phyloP scores from a whole-genome alignment of 495 filamentous ascomycete genomes.

The Stereocaulon alpinum region DNA sequence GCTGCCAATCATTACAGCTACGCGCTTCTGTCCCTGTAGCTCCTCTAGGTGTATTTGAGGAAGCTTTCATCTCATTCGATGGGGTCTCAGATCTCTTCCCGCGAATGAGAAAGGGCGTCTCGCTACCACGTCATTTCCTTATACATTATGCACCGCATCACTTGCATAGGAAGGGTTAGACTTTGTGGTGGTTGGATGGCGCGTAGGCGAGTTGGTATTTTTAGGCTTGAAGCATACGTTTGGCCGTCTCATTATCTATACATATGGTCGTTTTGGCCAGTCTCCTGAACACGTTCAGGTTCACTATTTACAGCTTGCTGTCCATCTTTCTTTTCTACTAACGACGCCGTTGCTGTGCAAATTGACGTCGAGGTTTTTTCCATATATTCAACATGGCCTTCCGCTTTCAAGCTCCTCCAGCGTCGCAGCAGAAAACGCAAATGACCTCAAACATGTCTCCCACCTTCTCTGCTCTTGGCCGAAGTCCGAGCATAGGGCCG shows the following conservation, averaged over 20 bases:
- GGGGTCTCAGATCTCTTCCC: neutral
- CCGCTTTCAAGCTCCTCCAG: neutral
- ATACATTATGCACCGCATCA: constrained; percentile 3
- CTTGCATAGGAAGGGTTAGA: neutral
- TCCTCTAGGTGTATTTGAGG: neutral
- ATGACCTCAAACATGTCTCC: constrained; percentile 14
- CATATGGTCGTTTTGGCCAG: neutral
- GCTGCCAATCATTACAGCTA: constrained; percentile 15
- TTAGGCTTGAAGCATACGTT: neutral
- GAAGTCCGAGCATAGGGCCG: constrained; percentile 17
- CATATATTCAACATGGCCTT: constrained; percentile 2
- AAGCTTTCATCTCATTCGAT: neutral
- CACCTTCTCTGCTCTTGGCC: constrained; percentile 15
- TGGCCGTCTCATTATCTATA: neutral
- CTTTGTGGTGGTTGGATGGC: neutral
- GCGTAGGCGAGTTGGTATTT: constrained; percentile 6
- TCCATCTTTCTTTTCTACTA: neutral
- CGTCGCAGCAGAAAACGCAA: constrained; percentile 4
- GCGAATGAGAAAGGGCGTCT: constrained; percentile 5
- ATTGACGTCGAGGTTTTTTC: neutral
- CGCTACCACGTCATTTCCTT: neutral
- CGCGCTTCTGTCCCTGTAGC: constrained; percentile 8
- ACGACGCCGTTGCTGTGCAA: constrained; percentile 4
- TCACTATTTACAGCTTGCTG: neutral
- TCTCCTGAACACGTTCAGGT: neutral